Base-by-base conservation (phyloP, 2,329 filamentous ascomycete genomes). In the Aspergillus caelatus region DNA sequence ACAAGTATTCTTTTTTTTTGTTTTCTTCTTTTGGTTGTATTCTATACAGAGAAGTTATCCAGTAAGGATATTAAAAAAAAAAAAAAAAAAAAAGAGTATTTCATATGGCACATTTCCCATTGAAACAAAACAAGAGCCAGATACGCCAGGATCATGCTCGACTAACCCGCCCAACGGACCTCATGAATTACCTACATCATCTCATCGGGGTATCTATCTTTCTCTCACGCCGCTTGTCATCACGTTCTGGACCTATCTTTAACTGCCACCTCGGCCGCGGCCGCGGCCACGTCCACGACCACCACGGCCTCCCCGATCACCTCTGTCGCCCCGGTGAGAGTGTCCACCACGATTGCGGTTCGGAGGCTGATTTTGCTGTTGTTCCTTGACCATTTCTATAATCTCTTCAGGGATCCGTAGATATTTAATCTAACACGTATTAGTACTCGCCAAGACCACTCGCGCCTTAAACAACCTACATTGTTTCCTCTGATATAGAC, bases 401-500 rank as follows among this genome's bases (percentile, higher is more conserved):
- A 99, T 96, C 79, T 98, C 94, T 80, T 99, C 94, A 58, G 94
- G 93, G 3, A 99, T 92, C 72, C 94, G 89, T 36, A 99, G 87
- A 81, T 97, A 99, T 84, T 99, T 99, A 83, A 99, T 99, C 95
- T 97, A 53, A 6, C n/a, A 28, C 28, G 39, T 23, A 43, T 57
- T 43, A 50, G 32, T 12, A 19, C 30, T 32, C 26, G 34, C 6
- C 52, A 39, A 34, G 12, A 63, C 16, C 21, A 55, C 4, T 19
- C 26, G 34, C 26, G 39, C 8, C 14, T 41, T 39, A 23, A 19
- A 61, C 19, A 43, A 83, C 91, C 65, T 81, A 97, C 94, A 77
- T 98, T 99, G 81, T 98, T 99, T 65, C 95, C 95, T 77, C 96
- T 91, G 58, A 99, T 92, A 75, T 99, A 99, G 63, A 94, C 93